Evolutionary conservation across 2,329 filamentous ascomycete species (phyloP).

Genomic region (Xylariaceae sp.): DNA sequence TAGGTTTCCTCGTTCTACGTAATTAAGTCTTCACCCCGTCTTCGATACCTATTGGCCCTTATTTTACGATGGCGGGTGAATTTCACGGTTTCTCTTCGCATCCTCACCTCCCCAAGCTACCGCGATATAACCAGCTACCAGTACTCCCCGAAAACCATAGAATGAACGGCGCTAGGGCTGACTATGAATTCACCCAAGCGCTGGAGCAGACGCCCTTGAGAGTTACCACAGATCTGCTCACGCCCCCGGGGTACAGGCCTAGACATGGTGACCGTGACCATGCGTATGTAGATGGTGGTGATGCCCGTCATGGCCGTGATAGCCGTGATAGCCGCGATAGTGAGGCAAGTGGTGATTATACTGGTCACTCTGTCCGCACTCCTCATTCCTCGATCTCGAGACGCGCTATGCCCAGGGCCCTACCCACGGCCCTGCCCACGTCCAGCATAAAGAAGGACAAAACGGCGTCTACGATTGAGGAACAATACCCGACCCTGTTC

Average conservation of each 20-base stretch:
- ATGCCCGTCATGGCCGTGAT: too few relatives aligned
- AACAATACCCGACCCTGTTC: background rate
- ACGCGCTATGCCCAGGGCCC: background rate
- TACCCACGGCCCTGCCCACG: background rate
- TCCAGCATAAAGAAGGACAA: background rate
- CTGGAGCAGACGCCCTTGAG: background rate
- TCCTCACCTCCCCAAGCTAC: background rate
- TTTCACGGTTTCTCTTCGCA: background rate
- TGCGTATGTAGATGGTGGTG: background rate
- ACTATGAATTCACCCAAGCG: background rate
- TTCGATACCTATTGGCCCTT: background rate
- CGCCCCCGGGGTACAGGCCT: background rate
- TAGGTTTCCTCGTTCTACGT: background rate
- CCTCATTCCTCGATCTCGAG: background rate
- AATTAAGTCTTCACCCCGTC: too few relatives aligned
- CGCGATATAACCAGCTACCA: background rate
- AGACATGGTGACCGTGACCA: background rate
- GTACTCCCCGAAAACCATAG: too few relatives aligned
- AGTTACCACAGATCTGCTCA: background rate
- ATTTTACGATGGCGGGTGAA: background rate
- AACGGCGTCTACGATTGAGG: background rate
- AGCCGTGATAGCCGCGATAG: background rate
- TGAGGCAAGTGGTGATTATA: background rate
- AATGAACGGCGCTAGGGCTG: background rate
- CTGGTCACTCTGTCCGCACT: background rate